Conservation (phyloP, 2,329 filamentous ascomycete genomes). For the Penicillium digitatum region DNA sequence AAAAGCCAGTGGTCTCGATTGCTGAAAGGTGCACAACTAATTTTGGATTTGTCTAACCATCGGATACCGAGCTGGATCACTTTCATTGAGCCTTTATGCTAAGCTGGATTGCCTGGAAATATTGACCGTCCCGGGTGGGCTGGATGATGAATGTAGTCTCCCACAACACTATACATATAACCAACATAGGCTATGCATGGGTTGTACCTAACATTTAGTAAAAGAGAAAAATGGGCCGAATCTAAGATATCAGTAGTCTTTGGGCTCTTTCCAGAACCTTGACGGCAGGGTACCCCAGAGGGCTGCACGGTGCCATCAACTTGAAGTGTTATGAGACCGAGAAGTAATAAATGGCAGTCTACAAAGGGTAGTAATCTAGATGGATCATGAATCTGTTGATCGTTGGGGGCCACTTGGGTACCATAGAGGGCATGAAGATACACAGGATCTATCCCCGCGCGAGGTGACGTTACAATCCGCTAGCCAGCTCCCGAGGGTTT, state of each 20-base stretch:
- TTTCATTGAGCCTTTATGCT: neutral
- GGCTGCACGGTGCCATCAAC: neutral
- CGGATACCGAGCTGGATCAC: neutral
- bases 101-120: neutral
- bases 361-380: neutral
- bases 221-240: neutral
- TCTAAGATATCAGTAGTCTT: neutral
- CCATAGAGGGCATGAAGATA: neutral
- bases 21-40: too few relatives aligned
- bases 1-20: neutral
- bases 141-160: neutral
- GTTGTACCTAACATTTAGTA: neutral
- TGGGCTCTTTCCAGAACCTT: neutral
- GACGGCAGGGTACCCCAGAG: neutral
- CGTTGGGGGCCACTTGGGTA: neutral
- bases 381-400: neutral
- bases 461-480: too few relatives aligned
- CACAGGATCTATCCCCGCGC: too few relatives aligned
- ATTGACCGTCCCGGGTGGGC: neutral
- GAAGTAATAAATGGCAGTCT: neutral
- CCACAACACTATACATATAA: neutral
- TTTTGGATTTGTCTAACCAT: neutral
- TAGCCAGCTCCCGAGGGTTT: too few relatives aligned
- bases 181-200: neutral
- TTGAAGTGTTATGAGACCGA: neutral